Conservation (phyloP, 1,284 basidiomycete genomes). For the Chalciporus sp. region DNA sequence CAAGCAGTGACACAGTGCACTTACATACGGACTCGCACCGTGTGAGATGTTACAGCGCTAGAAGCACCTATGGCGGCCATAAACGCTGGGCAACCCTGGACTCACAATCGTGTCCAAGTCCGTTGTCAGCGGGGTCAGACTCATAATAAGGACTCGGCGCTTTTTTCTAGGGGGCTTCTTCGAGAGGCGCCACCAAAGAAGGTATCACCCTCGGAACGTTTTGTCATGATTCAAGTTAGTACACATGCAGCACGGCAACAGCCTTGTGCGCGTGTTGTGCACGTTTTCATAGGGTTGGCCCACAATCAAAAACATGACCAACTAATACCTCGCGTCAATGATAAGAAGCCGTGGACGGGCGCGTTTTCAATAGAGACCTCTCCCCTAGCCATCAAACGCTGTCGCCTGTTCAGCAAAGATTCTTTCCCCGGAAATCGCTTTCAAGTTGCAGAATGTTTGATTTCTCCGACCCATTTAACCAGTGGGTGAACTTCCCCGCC, state of each 20-base stretch:
- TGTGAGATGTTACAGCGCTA: not conserved
- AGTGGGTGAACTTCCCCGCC: slow-evolving; percentile 22
- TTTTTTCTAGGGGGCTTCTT: slow-evolving; percentile 22
- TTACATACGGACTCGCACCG: not conserved
- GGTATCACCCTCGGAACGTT: slow-evolving; percentile 21
- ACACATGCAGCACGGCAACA: slow-evolving; percentile 31
- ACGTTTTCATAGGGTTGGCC: slow-evolving; percentile 41
- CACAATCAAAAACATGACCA: slow-evolving; percentile 36
- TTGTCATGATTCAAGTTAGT: slow-evolving; percentile 21
- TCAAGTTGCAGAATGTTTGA: slow-evolving; percentile 15
- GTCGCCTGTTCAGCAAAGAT: slow-evolving; percentile 1
- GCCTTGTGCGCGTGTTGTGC: slow-evolving; percentile 38
- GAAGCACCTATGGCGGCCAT: not conserved
- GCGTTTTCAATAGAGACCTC: slow-evolving; percentile 8
- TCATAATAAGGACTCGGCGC: slow-evolving; percentile 9
- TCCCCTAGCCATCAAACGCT: slow-evolving; percentile 1
- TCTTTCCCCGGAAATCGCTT: not conserved
- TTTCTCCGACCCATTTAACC: slow-evolving; percentile 11
- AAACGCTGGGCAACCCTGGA: not conserved
- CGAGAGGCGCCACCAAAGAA: slow-evolving; percentile 23
- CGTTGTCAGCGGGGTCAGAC: slow-evolving; percentile 20
- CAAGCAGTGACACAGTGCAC: not conserved
- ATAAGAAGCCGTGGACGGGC: slow-evolving; percentile 32
- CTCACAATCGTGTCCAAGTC: slow-evolving; percentile 5
- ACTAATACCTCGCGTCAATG: slow-evolving; percentile 23